A percentile compares a stretch with the other conserved stretches of the same genome.
These are phyloP conservation scores for Blastomyces percursus DNA, from an alignment of 2,329 filamentous ascomycete genomes.

Conservation along the genomic window DNA sequence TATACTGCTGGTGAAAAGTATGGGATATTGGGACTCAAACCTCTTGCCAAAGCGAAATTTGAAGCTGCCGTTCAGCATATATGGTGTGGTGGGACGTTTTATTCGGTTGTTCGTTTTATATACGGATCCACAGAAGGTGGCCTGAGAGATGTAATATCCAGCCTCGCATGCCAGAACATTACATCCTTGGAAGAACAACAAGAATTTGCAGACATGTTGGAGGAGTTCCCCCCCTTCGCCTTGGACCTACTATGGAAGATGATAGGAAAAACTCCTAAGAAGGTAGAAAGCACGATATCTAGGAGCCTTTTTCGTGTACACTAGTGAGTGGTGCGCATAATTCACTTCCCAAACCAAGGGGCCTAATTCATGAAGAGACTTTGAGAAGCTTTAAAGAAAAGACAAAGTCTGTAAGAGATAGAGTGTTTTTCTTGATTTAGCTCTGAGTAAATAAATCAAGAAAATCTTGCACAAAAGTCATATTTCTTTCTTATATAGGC, in stretches of 20 bases:
- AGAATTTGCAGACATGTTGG: not conserved
- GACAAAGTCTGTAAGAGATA: too few relatives aligned
- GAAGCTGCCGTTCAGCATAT: not conserved
- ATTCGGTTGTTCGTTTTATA: not conserved
- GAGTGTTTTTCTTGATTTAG: too few relatives aligned
- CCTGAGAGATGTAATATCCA: not conserved
- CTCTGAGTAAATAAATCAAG: too few relatives aligned
- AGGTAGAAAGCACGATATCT: too few relatives aligned
- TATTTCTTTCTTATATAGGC: too few relatives aligned
- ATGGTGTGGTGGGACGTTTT: not conserved
- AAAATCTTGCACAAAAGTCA: too few relatives aligned
- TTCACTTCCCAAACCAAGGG: too few relatives aligned
- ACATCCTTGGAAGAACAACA: not conserved
- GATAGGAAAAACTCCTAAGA: too few relatives aligned
- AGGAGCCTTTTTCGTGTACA: too few relatives aligned
- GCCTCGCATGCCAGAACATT: not conserved
- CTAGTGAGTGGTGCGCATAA: too few relatives aligned
- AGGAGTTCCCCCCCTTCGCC: not conserved
- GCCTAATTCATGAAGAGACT: too few relatives aligned
- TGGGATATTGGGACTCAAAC: not conserved
- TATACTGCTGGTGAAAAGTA: constrained; percentile 1
- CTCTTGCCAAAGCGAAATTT: not conserved
- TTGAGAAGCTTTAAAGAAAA: too few relatives aligned
- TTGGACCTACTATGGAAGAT: not conserved
- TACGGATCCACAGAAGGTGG: not conserved